These are phyloP conservation scores for Coemansia sp. DNA, from an alignment of 192 early-diverging fungal genomes.

Conservation along the genomic window DNA sequence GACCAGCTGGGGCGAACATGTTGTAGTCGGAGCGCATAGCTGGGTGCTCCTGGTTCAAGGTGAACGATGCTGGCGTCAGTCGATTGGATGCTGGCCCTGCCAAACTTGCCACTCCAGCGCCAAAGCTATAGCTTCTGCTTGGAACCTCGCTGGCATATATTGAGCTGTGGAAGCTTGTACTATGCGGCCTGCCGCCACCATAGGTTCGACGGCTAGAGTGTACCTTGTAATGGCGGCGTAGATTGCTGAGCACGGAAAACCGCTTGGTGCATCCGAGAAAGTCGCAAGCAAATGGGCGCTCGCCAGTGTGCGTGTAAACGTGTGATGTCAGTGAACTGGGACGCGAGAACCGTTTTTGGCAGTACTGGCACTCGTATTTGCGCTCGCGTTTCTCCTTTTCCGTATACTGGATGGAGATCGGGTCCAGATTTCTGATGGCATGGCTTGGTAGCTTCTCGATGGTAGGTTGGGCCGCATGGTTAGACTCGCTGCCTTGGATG, in stretches of 20 bases:
- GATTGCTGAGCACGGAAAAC: conserved; percentile 79
- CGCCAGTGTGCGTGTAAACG: conserved; percentile 65
- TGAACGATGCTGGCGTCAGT: not conserved
- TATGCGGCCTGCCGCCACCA: not conserved
- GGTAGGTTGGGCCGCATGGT: not conserved
- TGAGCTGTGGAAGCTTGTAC: conserved; percentile 2
- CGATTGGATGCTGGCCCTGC: not conserved
- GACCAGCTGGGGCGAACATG: not conserved
- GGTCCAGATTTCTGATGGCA: not conserved
- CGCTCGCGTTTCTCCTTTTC: conserved; percentile 54
- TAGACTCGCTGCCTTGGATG: not conserved
- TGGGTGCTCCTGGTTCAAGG: not conserved
- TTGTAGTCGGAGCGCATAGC: not conserved
- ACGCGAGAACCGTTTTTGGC: conserved; percentile 61
- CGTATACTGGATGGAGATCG: conserved; percentile 32
- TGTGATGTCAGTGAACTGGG: conserved; percentile 65
- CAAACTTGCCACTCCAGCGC: not conserved
- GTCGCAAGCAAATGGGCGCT: conserved; percentile 62
- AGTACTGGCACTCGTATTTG: conserved; percentile 61
- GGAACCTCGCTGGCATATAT: not conserved
- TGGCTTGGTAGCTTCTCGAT: not conserved
- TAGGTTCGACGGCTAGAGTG: conserved; percentile 21
- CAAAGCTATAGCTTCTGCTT: not conserved
- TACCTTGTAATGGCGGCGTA: conserved; percentile 65
- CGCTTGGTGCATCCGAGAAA: conserved; percentile 62